Percentiles rank a stretch among this genome's conserved stretches.
Conservation (phyloP, 2,329 filamentous ascomycete species). For the Colletotrichum limetticola region DNA sequence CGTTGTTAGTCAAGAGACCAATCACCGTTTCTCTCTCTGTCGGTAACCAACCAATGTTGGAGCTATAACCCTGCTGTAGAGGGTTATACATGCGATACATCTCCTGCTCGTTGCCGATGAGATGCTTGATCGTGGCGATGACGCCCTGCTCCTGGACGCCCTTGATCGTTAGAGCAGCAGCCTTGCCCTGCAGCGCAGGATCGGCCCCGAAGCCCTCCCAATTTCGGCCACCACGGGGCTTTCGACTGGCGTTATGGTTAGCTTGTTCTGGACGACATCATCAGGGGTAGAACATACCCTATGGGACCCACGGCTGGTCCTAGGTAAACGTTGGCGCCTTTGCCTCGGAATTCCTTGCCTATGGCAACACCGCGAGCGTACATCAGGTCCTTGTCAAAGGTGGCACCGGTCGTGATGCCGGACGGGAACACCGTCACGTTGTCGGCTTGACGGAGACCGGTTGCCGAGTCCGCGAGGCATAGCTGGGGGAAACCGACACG, state of each 20-base stretch:
- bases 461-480: constrained; percentile 77
- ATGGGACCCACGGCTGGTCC: constrained; percentile 78
- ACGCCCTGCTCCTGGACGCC: constrained; percentile 72
- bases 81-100: constrained; percentile 73
- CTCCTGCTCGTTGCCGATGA: constrained; percentile 67
- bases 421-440: constrained; percentile 82
- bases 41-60: constrained; percentile 74
- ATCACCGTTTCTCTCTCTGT: background rate
- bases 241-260: constrained; percentile 56
- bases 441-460: constrained; percentile 78
- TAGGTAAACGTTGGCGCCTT: constrained; percentile 77
- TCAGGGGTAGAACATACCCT: constrained; percentile 41
- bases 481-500: constrained; percentile 79
- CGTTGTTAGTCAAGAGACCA: constrained; percentile 35
- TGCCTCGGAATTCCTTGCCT: constrained; percentile 77
- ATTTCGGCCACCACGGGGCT: constrained; percentile 77
- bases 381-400: constrained; percentile 79
- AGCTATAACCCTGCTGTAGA: constrained; percentile 66
- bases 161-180: constrained; percentile 80
- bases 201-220: constrained; percentile 82
- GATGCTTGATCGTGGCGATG: constrained; percentile 67
- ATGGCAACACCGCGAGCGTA: constrained; percentile 74
- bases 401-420: constrained; percentile 81
- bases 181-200: constrained; percentile 79
- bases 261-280: background rate